phyloP scores from a whole-genome alignment of 345 rosid genomes.

The Eucalyptus urophylla region DNA sequence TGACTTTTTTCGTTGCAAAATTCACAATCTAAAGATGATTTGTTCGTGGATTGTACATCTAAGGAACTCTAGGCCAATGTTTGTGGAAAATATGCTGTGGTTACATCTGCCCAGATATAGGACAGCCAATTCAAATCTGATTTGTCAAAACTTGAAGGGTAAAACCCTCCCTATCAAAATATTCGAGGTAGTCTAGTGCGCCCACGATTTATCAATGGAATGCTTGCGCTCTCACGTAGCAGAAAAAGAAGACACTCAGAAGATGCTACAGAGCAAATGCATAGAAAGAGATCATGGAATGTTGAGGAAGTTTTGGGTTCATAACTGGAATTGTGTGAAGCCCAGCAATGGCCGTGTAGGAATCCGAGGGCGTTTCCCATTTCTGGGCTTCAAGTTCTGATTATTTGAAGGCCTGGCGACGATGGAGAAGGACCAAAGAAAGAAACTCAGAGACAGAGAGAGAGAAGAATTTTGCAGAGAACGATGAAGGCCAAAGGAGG shows the following conservation, averaged over 20 bases:
- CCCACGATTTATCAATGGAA: not conserved
- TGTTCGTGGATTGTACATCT: not conserved
- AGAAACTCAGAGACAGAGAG: too few relatives aligned
- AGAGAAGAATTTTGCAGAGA: too few relatives aligned
- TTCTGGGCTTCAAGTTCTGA: not conserved
- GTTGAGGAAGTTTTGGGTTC: not conserved
- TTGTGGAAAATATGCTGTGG: too few relatives aligned
- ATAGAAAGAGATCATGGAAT: not conserved
- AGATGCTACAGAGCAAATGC: not conserved
- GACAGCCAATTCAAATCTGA: not conserved
- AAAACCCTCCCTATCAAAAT: too few relatives aligned
- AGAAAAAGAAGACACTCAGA: not conserved
- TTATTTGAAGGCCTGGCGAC: too few relatives aligned
- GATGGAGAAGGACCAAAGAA: too few relatives aligned
- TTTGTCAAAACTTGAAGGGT: not conserved
- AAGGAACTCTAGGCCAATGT: not conserved
- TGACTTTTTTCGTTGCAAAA: not conserved
- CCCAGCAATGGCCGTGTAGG: not conserved
- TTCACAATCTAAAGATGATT: not conserved
- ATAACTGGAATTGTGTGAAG: slow-evolving; percentile 66
- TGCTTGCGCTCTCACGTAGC: not conserved
- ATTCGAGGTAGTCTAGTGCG: too few relatives aligned
- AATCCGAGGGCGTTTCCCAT: slow-evolving; percentile 28
- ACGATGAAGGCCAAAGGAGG: too few relatives aligned
- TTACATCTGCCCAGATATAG: not conserved